Evolutionary conservation across 2,329 filamentous ascomycete genomes (phyloP), one percentile per base, ranked within the genome.

Genomic region (Trichoderma atrobrunneum): DNA sequence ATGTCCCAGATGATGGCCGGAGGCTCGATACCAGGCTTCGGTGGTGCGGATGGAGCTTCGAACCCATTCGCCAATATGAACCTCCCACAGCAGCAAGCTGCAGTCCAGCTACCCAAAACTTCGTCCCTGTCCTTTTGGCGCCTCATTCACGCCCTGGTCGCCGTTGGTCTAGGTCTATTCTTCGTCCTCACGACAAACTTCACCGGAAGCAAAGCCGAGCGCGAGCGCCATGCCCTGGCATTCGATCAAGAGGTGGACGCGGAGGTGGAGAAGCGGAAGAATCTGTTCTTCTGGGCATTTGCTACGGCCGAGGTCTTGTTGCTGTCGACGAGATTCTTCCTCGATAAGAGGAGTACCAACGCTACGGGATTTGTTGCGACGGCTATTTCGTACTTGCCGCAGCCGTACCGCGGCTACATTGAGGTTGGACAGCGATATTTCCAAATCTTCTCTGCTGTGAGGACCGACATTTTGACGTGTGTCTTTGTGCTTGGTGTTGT

Each of bases 211-310:
- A 88, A 88, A 78, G 76, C 86, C 7, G 87, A 90, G 77, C 88
- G 92, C 34, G 86, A 89, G 70, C 80, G 84, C 11, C 78, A 77
- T 24, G 75, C 78, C 60, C 73, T 80, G 36, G 75, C 78, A 16
- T 76, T 77, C 56, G 75, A 74, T 10, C 74, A 75, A 48, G 76
- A 78, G 14, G 75, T 72, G 10, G 70, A 73, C 16, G 79, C 78
- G 60, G 74, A 78, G 14, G 73, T 78, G 26, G 80, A 81, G 72
- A 79, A 76, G 63, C 80, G 78, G 57, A 80, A 78, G 74, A 77
- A 74, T 61, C 66, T 82, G 26, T 91, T 94, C 81, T 94, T 95
- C 81, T 93, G 90, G 84, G 87, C 92, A n/a, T 96, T 95, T 79
- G 91, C 92, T 7, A 93, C 92, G 0, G 90, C 89, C 36, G 92